Conservation (phyloP, 306 rosid genomes). For the Quercus dentata region DNA sequence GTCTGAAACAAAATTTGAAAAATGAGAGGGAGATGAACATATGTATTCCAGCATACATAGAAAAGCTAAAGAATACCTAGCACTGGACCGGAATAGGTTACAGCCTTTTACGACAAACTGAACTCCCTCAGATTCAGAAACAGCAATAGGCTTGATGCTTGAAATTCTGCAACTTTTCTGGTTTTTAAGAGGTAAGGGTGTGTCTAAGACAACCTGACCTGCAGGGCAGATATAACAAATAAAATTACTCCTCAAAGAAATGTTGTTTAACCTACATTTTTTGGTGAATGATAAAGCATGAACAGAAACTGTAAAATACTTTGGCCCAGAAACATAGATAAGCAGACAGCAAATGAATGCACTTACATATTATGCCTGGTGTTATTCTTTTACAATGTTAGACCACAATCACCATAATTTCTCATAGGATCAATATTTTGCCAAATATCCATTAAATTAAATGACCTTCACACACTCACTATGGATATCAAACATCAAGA, state of each 20-base stretch:
- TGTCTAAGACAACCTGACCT: constrained; percentile 80
- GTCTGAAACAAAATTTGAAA: constrained; percentile 11
- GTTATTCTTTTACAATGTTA: too few species aligned
- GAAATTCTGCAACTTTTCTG: constrained; percentile 50
- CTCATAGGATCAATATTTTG: too few species aligned
- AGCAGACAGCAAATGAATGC: neutral
- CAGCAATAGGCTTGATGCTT: constrained; percentile 78
- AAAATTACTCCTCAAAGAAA: neutral
- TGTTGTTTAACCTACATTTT: neutral
- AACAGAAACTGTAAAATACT: neutral
- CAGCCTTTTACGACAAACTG: constrained; percentile 75
- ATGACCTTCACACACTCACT: too few species aligned
- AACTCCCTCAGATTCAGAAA: constrained; percentile 50
- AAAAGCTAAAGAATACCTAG: constrained; percentile 47
- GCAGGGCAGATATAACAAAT: constrained; percentile 26
- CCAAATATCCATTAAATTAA: too few species aligned
- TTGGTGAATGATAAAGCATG: neutral
- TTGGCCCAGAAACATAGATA: neutral
- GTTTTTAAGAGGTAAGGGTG: constrained; percentile 54
- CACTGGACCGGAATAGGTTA: constrained; percentile 49
- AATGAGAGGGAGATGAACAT: constrained; percentile 6
- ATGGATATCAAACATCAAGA: too few species aligned
- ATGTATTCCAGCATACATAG: neutral
- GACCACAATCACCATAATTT: too few species aligned
- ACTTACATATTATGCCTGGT: too few species aligned